Conservation (phyloP, 148 eudicot genomes). For the Nepenthes gracilis region DNA sequence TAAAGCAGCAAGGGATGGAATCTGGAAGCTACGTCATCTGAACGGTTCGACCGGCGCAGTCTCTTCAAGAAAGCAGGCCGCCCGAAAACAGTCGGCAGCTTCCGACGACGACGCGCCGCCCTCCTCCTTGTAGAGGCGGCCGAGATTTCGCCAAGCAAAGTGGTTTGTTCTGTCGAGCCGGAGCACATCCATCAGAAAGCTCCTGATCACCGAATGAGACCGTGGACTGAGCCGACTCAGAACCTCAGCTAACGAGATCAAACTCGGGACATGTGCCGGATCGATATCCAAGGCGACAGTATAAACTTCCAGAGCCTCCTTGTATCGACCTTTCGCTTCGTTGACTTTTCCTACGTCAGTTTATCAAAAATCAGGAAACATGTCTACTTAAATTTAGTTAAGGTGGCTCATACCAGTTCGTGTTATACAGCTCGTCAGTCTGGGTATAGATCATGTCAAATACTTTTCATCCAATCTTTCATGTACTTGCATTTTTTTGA, state of each 20-base stretch:
- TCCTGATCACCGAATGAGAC: constrained; percentile 26
- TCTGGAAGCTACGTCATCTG: constrained; percentile 24
- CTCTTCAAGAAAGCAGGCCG: constrained; percentile 63
- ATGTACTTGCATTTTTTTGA: too few species aligned
- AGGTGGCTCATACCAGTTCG: background rate
- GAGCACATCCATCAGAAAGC: constrained; percentile 58
- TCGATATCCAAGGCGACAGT: constrained; percentile 50
- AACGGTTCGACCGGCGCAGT: constrained; percentile 79
- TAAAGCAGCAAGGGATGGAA: background rate
- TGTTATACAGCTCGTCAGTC: background rate
- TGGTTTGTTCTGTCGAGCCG: constrained; percentile 56
- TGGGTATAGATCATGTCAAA: background rate
- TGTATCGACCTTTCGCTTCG: constrained; percentile 58
- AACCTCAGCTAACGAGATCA: constrained; percentile 52
- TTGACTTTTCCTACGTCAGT: constrained; percentile 43
- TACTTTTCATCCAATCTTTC: too few species aligned
- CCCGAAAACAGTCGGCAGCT: constrained; percentile 79
- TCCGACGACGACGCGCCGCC: constrained; percentile 26
- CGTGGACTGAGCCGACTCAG: constrained; percentile 32
- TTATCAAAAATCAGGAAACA: background rate
- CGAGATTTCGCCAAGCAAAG: constrained; percentile 77
- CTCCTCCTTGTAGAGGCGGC: constrained; percentile 45
- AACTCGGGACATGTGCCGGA: constrained; percentile 57
- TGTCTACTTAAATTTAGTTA: background rate
- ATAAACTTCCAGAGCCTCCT: constrained; percentile 55